Conservation (phyloP, 352 stramenopile species). For the Globisporangium mamillatum region DNA sequence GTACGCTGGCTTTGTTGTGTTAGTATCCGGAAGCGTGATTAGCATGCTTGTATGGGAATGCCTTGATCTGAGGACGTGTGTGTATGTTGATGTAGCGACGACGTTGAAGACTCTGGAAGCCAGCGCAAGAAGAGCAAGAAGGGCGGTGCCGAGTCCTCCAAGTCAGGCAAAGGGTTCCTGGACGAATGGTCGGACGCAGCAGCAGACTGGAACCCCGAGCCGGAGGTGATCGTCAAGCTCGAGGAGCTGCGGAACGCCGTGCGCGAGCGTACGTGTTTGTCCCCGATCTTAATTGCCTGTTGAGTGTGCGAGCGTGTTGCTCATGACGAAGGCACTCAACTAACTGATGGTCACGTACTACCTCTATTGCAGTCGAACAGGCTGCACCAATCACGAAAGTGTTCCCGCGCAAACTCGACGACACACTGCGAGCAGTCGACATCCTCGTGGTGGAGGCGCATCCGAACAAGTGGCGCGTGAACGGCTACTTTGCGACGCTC, state of each 20-base stretch:
- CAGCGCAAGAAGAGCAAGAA: constrained; percentile 45
- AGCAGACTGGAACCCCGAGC: constrained; percentile 63
- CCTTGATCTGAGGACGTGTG: not conserved
- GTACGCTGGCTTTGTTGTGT: constrained; percentile 8
- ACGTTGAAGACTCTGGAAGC: constrained; percentile 3
- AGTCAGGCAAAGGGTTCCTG: constrained; percentile 57
- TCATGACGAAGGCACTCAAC: not conserved
- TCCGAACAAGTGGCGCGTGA: constrained; percentile 87
- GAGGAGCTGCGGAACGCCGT: constrained; percentile 60
- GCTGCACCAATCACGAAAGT: constrained; percentile 70
- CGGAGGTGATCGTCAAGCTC: constrained; percentile 48
- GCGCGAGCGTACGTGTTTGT: constrained; percentile 46
- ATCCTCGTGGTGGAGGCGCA: constrained; percentile 78
- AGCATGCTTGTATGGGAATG: not conserved
- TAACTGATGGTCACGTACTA: not conserved
- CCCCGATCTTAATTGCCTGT: not conserved
- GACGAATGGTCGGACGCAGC: constrained; percentile 63
- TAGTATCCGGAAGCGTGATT: not conserved
- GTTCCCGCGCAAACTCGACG: constrained; percentile 77
- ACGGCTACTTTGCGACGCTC: constrained; percentile 84
- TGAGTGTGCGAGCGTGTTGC: not conserved
- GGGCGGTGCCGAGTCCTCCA: constrained; percentile 36
- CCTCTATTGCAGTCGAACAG: constrained; percentile 35
- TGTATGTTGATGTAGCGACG: constrained; percentile 11
- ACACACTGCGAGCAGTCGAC: constrained; percentile 74